Evolutionary conservation across 805 yeast genomes (phyloP).

Genomic region (Hanseniaspora guilliermondii): DNA sequence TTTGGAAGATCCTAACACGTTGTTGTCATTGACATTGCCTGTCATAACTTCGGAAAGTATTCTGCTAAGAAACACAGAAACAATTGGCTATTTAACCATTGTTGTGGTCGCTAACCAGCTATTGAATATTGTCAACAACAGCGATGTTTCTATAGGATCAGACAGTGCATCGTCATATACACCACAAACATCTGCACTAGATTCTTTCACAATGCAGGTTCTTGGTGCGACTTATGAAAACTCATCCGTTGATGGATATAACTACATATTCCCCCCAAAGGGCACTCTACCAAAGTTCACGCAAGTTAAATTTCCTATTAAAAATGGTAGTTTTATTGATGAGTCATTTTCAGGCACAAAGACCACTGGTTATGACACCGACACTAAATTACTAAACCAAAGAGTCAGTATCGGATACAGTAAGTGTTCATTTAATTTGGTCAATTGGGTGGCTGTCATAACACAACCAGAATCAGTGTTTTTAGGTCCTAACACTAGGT

Average conservation of each 20-base stretch:
- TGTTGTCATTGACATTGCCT: constrained; percentile 68
- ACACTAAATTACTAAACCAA: constrained; percentile 29
- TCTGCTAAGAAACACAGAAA: constrained; percentile 40
- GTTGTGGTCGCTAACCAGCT: constrained; percentile 37
- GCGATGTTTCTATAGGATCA: constrained; percentile 5
- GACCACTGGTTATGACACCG: constrained; percentile 32
- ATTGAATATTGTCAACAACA: constrained; percentile 30
- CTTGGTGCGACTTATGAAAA: constrained; percentile 23
- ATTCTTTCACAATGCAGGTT: constrained; percentile 19
- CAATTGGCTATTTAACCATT: constrained; percentile 62
- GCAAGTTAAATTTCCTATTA: constrained; percentile 22
- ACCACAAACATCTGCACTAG: constrained; percentile 26
- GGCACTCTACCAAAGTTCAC: constrained; percentile 17
- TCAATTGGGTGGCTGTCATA: constrained; percentile 62
- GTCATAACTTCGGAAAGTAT: constrained; percentile 64
- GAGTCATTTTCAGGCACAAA: constrained; percentile 28
- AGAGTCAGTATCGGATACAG: constrained; percentile 48
- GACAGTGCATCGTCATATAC: background rate
- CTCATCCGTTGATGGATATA: constrained; percentile 26
- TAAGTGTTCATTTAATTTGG: constrained; percentile 32
- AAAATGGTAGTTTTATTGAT: constrained; percentile 26
- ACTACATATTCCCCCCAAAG: constrained; percentile 34
- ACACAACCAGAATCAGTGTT: constrained; percentile 51
- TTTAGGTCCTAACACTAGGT: constrained; percentile 46
- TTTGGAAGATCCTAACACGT: constrained; percentile 26